A percentile compares a stretch with the other conserved stretches of the same genome.
Evolutionary conservation across 108 stramenopile genomes (phyloP).

Genomic region (Chaetoceros muelleri): DNA sequence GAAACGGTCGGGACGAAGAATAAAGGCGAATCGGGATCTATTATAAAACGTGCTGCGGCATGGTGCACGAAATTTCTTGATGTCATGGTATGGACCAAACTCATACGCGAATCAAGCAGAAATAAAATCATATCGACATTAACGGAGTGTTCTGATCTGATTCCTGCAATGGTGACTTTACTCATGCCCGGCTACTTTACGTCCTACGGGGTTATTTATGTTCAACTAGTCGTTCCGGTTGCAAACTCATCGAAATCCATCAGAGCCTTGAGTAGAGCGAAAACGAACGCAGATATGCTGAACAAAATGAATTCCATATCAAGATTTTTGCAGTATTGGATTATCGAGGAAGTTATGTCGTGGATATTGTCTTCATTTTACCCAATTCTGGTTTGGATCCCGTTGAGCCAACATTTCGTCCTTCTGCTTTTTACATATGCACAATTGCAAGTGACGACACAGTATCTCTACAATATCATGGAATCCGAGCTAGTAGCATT

Average conservation of each 20-base stretch:
- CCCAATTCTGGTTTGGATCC: slow-evolving; percentile 63
- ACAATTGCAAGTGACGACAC: slow-evolving; percentile 36
- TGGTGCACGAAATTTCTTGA: slow-evolving; percentile 23
- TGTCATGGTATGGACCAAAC: slow-evolving; percentile 31
- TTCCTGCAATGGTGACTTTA: slow-evolving; percentile 58
- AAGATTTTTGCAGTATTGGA: slow-evolving; percentile 68
- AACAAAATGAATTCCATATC: slow-evolving; percentile 17
- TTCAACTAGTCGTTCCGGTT: slow-evolving; percentile 49
- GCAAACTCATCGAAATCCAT: slow-evolving; percentile 35
- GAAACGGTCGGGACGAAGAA: slow-evolving; percentile 1
- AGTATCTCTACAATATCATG: slow-evolving; percentile 27
- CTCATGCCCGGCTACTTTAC: slow-evolving; percentile 75
- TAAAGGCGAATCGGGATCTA: slow-evolving; percentile 1
- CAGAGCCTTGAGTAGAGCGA: slow-evolving; percentile 7
- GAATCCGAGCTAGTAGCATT: slow-evolving; percentile 49
- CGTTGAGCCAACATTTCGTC: slow-evolving; percentile 55
- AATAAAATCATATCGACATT: slow-evolving; percentile 40
- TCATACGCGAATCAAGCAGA: slow-evolving; percentile 36
- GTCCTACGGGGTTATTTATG: slow-evolving; percentile 62
- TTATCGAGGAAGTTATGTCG: slow-evolving; percentile 37
- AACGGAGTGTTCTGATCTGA: slow-evolving; percentile 40
- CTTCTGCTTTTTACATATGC: slow-evolving; percentile 57
- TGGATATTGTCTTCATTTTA: slow-evolving; percentile 30
- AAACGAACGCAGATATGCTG: slow-evolving; percentile 8
- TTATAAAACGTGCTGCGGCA: slow-evolving; percentile 1